phyloP scores from a whole-genome alignment of 2,329 filamentous ascomycete species.

The Diplodia intermedia region DNA sequence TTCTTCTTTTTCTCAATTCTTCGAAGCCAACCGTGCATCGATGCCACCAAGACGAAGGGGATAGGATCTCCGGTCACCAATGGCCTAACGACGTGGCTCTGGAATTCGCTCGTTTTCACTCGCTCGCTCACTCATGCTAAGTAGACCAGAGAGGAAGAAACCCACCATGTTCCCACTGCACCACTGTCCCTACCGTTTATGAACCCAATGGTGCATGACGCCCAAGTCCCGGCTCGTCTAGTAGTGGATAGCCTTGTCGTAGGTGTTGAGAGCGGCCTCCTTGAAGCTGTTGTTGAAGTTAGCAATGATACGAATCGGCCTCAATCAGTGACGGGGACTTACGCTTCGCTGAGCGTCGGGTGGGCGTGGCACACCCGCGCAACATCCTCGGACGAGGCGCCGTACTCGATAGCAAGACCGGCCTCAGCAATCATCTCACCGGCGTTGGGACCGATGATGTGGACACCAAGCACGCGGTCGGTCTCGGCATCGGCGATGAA shows the following conservation, averaged over 20 bases:
- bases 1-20: constrained; percentile 3
- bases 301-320: neutral
- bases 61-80: neutral
- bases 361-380: constrained; percentile 91
- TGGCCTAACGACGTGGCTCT: constrained; percentile 5
- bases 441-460: constrained; percentile 95
- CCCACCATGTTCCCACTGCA: constrained; percentile 21
- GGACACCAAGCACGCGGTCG: constrained; percentile 90
- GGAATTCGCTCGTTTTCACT: neutral
- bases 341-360: constrained; percentile 89
- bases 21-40: neutral
- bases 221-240: constrained; percentile 48
- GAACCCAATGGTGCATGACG: constrained; percentile 6
- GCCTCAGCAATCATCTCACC: constrained; percentile 99
- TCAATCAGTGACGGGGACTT: neutral
- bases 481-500: constrained; percentile 96
- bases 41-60: neutral
- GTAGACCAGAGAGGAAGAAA: constrained; percentile 2
- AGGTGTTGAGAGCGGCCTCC: constrained; percentile 98
- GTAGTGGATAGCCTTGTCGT: constrained; percentile 94
- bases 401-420: constrained; percentile 93
- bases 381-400: constrained; percentile 79
- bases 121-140: constrained; percentile 23
- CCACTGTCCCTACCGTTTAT: neutral
- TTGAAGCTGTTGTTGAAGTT: constrained; percentile 68